Evolutionary conservation across 176 grass and related monocot species (phyloP).

Genomic region (Poa pratensis): DNA sequence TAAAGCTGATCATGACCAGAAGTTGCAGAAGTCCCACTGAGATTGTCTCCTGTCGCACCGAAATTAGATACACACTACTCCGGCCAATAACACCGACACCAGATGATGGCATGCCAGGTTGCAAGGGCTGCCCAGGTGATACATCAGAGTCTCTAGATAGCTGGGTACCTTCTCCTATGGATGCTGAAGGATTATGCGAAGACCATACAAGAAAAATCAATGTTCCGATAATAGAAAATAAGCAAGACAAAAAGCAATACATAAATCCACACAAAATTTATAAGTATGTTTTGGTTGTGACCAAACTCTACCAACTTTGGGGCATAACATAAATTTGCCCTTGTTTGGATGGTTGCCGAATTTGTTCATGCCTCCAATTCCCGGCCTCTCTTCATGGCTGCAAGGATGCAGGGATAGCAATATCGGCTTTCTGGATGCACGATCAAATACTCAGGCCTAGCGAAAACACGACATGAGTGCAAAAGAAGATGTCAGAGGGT

Average conservation of each 20-base stretch:
- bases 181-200: slow-evolving; percentile 55
- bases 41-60: slow-evolving; percentile 83
- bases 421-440: neutral
- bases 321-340: neutral
- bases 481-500: neutral
- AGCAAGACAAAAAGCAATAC: neutral
- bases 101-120: slow-evolving; percentile 68
- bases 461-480: neutral
- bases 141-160: slow-evolving; percentile 76
- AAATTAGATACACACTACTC: slow-evolving; percentile 81
- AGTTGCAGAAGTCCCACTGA: slow-evolving; percentile 54
- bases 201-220: slow-evolving; percentile 26
- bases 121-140: slow-evolving; percentile 78
- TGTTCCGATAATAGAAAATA: slow-evolving; percentile 14
- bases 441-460: neutral
- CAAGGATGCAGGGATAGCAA: neutral
- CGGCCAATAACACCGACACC: slow-evolving; percentile 89
- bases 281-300: neutral
- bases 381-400: neutral
- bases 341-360: neutral
- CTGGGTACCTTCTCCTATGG: slow-evolving; percentile 68
- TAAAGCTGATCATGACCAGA: slow-evolving; percentile 78
- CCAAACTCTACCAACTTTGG: neutral
- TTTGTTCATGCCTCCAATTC: neutral
- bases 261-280: slow-evolving; percentile 10